Base-by-base conservation (phyloP, 495 filamentous ascomycete species). In the Pseudotulostoma volvatum region DNA sequence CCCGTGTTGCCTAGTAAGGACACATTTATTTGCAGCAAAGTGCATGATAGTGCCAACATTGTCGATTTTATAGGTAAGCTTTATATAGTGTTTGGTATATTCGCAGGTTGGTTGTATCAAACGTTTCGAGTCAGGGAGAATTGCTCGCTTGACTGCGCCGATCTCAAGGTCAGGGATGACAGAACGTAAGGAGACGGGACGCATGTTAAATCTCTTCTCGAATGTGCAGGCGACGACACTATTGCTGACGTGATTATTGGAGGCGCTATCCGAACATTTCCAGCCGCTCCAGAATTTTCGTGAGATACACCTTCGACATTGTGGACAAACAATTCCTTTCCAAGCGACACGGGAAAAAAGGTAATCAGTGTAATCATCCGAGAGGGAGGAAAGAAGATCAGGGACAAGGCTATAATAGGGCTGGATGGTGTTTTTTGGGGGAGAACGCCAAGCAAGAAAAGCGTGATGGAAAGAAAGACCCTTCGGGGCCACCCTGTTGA, bases 291-390 rank as follows among this genome's bases (percentile, higher is more conserved):
- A 93, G 30, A 64, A 50, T 9, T 63, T 52, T 7, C 83, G 66
- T 2, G 71, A 62, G 25, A 65, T 74, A 48, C 82, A 84, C 21
- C 73, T 66, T 0, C 60, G 54, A 46, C 85, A 93, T n/a, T 53
- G 40, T 0, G 74, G 76, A 44, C 85, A 93, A 1, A 82, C 76
- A 37, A 90, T 74, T 0, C 83, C 85, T 40, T 63, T 66, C 68
- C 68, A 74, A 9, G 57, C 53, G 15, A 58, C 51, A 2, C 58
- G 52, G 11, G 23, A 28, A 11, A 28, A 28, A 11, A 11, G 5
- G 11, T 28, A 28, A 16, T 53, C 53, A 2, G 51, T 49, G 36
- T 49, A 49, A 21, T 56, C 36, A 9, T 60, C 55, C 2, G 44
- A 35, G n/a, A 51, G 25, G 0, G 73, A 63, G 1, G 50, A 35